phyloP scores from a whole-genome alignment of 345 rosid genomes.

The Pistacia atlantica region DNA sequence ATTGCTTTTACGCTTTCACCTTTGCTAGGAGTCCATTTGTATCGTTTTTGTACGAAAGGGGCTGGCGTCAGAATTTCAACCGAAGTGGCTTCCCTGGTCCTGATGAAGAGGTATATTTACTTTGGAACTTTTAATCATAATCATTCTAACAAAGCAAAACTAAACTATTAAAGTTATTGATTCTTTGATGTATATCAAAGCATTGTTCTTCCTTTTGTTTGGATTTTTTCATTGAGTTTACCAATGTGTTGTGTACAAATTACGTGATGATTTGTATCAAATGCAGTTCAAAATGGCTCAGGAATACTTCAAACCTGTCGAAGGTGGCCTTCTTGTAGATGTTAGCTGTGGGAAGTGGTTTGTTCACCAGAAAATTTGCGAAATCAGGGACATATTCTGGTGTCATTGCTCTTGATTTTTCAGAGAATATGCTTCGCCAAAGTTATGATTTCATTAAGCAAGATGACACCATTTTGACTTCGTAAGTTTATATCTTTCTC shows the following conservation, averaged over 20 bases:
- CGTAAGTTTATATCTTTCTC: slow-evolving; percentile 33
- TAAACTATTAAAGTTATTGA: background rate
- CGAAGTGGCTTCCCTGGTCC: slow-evolving; percentile 93
- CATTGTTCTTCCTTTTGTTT: background rate
- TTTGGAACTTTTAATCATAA: background rate
- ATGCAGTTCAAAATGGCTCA: slow-evolving; percentile 96
- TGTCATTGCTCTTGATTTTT: slow-evolving; percentile 90
- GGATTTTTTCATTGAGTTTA: slow-evolving; percentile 13
- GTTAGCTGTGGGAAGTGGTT: slow-evolving; percentile 97
- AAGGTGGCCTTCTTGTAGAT: slow-evolving; percentile 86
- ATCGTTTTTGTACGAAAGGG: slow-evolving; percentile 89
- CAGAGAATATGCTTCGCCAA: slow-evolving; percentile 97
- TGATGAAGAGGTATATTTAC: slow-evolving; percentile 76
- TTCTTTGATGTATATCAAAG: background rate
- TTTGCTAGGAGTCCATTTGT: slow-evolving; percentile 83
- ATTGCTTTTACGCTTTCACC: slow-evolving; percentile 12
- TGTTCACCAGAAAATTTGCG: slow-evolving; percentile 87
- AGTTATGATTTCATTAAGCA: slow-evolving; percentile 78
- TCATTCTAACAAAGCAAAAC: no score
- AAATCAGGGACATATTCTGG: slow-evolving; percentile 71
- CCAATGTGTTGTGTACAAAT: background rate
- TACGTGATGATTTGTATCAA: slow-evolving; percentile 9
- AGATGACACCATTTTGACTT: slow-evolving; percentile 44
- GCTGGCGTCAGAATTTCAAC: slow-evolving; percentile 88
- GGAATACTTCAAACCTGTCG: slow-evolving; percentile 72